Evolutionary conservation across 179 eudicot genomes (phyloP), one percentile per base, ranked within the genome.

Genomic region (Drosera spatulata): DNA sequence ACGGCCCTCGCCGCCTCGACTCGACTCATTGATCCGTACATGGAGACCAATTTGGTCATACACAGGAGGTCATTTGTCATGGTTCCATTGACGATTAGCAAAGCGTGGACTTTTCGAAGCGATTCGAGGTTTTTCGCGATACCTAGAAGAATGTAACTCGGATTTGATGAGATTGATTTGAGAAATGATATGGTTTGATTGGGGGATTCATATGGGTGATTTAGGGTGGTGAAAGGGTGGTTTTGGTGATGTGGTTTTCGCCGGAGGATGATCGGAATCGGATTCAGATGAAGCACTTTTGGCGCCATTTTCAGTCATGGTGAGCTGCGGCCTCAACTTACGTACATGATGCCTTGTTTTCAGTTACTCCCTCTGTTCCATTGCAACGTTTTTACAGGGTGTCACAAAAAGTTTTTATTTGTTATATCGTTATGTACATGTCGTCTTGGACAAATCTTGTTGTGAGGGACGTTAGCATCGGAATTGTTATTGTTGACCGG

Each of bases 21-120:
- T 13, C 55, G 58, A 59, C 88, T 88, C 44, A 79, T 77, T 3
- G 61, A 69, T 39, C 94, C 96, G 44, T 91, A 91, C 53, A 74
- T 60, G 53, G 91, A 77, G 9, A 85, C 71, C 69, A 91, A 62
- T 62, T 81, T 91, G 7, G 81, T 85, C 56, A 78, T 79, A 55
- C 69, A 69, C 7, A 77, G 70, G 14, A 79, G 71, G 57, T 79
- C 70, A 50, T 46, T 14, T 44, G 71, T 33, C 53, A 81, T 56
- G 11, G 33, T 22, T 22, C 91, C 86, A 57, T 79, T 75, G 14
- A 81, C 79, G 42, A 77, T 69, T 41, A 87, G 79, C 58, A 83
- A 61, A 62, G 94, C 75, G 58, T 91, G 97, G 58, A 79, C 51
- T 60, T 66, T 76, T 55, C 61, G 55, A 42, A 91, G 77, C 14